phyloP scores from a whole-genome alignment of 2,329 filamentous ascomycete genomes.

The Lasiodiplodia gonubiensis region DNA sequence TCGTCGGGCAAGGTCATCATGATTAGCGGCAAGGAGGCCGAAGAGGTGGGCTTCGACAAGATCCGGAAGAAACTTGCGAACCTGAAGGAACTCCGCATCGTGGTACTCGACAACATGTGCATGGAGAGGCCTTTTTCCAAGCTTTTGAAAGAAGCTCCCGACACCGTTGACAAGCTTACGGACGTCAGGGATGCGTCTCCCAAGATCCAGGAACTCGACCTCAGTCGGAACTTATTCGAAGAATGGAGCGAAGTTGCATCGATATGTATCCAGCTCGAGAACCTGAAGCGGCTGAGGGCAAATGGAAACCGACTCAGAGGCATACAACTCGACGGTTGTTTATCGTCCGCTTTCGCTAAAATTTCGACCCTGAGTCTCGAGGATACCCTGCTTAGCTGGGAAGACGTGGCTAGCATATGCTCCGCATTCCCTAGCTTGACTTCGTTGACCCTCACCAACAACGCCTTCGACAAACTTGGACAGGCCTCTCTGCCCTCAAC shows the following conservation, averaged over 20 bases:
- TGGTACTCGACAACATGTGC: constrained; percentile 79
- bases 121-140: constrained; percentile 55
- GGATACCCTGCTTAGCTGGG: constrained; percentile 51
- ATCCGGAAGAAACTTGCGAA: constrained; percentile 79
- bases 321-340: constrained; percentile 36
- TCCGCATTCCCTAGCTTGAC: constrained; percentile 63
- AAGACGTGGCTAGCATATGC: constrained; percentile 47
- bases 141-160: constrained; percentile 36
- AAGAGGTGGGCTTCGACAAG: constrained; percentile 96
- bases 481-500: constrained; percentile 52
- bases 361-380: constrained; percentile 57
- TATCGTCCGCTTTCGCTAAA: constrained; percentile 38
- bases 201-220: constrained; percentile 73
- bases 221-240: constrained; percentile 83
- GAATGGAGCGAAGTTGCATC: constrained; percentile 68
- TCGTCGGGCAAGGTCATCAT: constrained; percentile 61
- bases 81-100: constrained; percentile 76
- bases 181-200: constrained; percentile 64
- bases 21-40: constrained; percentile 80
- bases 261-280: constrained; percentile 73
- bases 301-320: constrained; percentile 75
- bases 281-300: constrained; percentile 69
- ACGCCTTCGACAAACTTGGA: constrained; percentile 44
- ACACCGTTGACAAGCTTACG: constrained; percentile 40
- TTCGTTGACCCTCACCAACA: constrained; percentile 54